Base-by-base conservation (phyloP, 106 monocot genomes). In the Apostasia ramifera region DNA sequence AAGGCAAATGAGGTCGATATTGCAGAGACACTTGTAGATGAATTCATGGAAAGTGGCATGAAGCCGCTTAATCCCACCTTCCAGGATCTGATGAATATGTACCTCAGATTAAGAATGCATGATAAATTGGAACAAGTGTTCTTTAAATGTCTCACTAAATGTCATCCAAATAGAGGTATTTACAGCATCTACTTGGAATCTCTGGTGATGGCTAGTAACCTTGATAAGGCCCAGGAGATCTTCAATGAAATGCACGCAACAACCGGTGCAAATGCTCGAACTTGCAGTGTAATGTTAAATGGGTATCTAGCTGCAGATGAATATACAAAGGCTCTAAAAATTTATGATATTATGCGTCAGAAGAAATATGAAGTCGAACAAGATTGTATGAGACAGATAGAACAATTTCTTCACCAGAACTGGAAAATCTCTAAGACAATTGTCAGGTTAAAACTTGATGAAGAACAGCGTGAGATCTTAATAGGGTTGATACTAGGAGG, bases 391-490 rank as follows among this genome's bases (percentile, higher is more conserved):
- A 84, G 86, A 61, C 82, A 86, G 51, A 68, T 98, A 45, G 75
- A 88, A 43, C 77, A 77, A 55, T 70, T 85, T 50, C 70, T 84
- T 63, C 66, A 79, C 60, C 60, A 71, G 57, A 83, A 87, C 40
- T 87, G 59, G 74, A 98, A 81, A 71, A 63, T 90, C 14, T 74
- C 87, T 8, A 71, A 77, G 59, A 84, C 79, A 77, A 70, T 69
- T 63, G 76, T 85, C 3, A 85, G 74, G 12, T 78, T 90, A 79
- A 98, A 85, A 62, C 83, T 98, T 47, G 81, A 85, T 64, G 67
- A 76, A 66, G 87, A 98, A 44, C 98, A 98, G 66, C 92, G 97
- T 26, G 98, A 93, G 61, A 98, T 98, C 43, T 76, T 98, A 67
- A 83, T 88, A 42, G 98, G 98, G 47, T 74, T 98, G 71, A 73